Conservation (phyloP, 352 stramenopile genomes). For the Phytopythium helicoides region DNA sequence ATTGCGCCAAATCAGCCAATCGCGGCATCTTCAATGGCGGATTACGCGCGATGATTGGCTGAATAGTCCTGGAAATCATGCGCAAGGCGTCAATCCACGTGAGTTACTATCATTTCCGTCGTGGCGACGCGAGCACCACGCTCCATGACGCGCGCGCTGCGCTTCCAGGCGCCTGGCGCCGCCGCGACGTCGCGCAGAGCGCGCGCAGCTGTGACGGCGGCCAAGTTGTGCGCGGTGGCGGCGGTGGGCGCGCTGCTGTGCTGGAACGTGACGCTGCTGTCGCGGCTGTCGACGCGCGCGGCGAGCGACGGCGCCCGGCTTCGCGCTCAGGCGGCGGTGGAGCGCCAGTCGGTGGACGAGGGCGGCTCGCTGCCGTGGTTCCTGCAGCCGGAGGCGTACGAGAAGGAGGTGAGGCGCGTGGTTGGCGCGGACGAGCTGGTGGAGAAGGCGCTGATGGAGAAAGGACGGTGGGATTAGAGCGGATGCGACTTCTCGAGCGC, state of each 20-base stretch:
- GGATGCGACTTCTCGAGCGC: constrained; percentile 68
- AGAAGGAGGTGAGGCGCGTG: constrained; percentile 26
- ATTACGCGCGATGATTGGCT: too few species aligned
- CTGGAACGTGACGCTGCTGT: constrained; percentile 58
- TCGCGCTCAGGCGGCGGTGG: constrained; percentile 7
- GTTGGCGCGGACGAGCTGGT: too few species aligned
- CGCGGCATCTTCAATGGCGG: too few species aligned
- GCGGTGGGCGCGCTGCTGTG: constrained; percentile 39
- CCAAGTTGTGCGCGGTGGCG: constrained; percentile 5
- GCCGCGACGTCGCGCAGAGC: not conserved
- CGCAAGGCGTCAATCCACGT: too few species aligned
- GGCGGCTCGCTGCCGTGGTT: constrained; percentile 39
- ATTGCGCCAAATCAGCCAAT: too few species aligned
- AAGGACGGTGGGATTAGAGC: constrained; percentile 17
- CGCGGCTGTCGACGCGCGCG: constrained; percentile 17
- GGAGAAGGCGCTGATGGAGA: constrained; percentile 2
- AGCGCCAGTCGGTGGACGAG: constrained; percentile 3
- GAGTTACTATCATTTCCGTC: too few species aligned
- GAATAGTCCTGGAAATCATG: too few species aligned
- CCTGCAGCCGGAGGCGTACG: constrained; percentile 42
- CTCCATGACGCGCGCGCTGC: not conserved
- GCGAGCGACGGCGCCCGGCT: not conserved
- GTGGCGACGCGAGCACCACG: too few species aligned
- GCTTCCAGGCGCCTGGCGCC: not conserved
- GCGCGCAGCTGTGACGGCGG: not conserved